Evolutionary conservation across 2,329 filamentous ascomycete genomes (phyloP), one percentile per base, ranked within the genome.

Genomic region (Fusarium floridanum): DNA sequence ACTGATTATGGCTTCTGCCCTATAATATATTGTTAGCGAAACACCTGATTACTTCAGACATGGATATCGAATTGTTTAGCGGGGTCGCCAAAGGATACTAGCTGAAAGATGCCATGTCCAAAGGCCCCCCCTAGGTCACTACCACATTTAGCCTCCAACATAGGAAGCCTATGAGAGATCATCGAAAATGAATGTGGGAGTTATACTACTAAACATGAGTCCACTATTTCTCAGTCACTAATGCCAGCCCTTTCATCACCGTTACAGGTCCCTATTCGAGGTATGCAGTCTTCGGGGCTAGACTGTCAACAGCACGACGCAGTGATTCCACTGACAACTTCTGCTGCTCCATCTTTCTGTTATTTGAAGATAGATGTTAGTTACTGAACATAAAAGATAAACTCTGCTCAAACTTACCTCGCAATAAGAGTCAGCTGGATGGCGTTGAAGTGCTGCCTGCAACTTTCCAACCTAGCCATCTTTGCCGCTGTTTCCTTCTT

Each of bases 11-110:
- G 10, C 9, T 11, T 32, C 29, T 32, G 29, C 9, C 6, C 14
- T 4, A 2, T 3, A 14, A 12, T 22, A 5, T 22, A 12, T 2
- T 4, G 4, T 2, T 2, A 4, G 20, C 20, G 14, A 22, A 22
- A 8, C 41, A 22, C 6, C n/a, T 43, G 6, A 22, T 43, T 11
- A 14, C 41, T n/a, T 43, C 10, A 6, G 3, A 43, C 12, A 43
- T 4, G 11, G n/a, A 20, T 43, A 43, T 11, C n/a, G 6, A 43
- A 12, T 1, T 20, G 3, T 12, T 20, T 6, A 43, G 20, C n/a
- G 11, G 2, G 2, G 5, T 6, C 6, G 5, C 36, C 6, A 37
- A 20, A 41, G n/a, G 4, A 20, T 41, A 41, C 39, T 20, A 20
- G 9, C n/a, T 20, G n/a, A 41, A 17, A 20, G 10, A 3, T n/a